Evolutionary conservation across 2,329 filamentous ascomycete species (phyloP).

Genomic region (Aspergillus brunneoviolaceus): DNA sequence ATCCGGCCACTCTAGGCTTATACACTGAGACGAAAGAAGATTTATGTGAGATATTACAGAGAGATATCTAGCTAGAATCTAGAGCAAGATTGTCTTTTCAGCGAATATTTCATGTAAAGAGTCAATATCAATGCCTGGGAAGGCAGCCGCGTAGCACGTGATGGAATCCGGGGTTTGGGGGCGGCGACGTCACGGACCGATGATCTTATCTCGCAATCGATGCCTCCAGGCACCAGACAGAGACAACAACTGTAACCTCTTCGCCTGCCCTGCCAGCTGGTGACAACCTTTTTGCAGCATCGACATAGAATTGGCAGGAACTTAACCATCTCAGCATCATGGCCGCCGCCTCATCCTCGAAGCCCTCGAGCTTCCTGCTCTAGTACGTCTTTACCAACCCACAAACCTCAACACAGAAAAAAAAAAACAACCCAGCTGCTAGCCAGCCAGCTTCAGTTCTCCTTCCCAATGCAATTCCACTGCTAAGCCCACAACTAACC

Average conservation of each 20-base stretch:
- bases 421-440: neutral
- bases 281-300: neutral
- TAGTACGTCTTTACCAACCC: slow-evolving; percentile 57
- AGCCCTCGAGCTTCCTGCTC: slow-evolving; percentile 64
- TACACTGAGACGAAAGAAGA: no score
- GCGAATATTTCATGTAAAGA: no score
- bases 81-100: no score
- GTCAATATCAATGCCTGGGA: no score
- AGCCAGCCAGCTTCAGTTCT: neutral
- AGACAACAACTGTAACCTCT: neutral
- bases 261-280: neutral
- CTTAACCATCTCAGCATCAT: slow-evolving; percentile 43
- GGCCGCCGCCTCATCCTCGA: slow-evolving; percentile 64
- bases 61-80: no score
- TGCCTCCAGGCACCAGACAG: neutral
- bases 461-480: slow-evolving; percentile 9
- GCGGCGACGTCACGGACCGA: slow-evolving; percentile 24
- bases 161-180: slow-evolving; percentile 17
- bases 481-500: neutral
- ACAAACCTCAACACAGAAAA: slow-evolving; percentile 9
- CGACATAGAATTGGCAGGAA: neutral
- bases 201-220: slow-evolving; percentile 6
- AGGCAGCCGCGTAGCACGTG: slow-evolving; percentile 14
- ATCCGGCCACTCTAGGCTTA: no score
- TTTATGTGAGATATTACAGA: no score